Base-by-base conservation (phyloP, 176 grass and related monocot genomes). In the Microstegium vimineum region DNA sequence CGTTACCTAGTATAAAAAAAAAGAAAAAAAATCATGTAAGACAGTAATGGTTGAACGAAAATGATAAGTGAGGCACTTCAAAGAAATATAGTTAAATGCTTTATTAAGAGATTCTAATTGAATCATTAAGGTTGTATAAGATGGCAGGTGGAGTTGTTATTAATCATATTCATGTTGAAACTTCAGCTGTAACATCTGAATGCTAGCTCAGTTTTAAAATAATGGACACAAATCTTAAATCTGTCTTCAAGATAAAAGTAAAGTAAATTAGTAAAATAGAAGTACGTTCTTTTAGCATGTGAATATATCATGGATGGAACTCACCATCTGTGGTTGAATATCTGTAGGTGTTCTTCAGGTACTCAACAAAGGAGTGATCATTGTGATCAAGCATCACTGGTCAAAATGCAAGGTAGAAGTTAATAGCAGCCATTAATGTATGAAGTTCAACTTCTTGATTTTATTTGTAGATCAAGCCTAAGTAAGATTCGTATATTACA, bases 311-410 rank as follows among this genome's bases (percentile, higher is more conserved):
- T 25, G 43, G 71, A 71, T 59, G 37, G 37, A 83, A 79, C 86
- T 75, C 70, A 91, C 86, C 71, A 38, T 85, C 37, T 75, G 73
- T 66, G 15, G 66, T 38, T 79, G 73, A 77, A 70, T 84, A 84
- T 81, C 52, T 69, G 46, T 91, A 94, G 12, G 69, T 84, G 36
- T 71, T 78, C 72, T 78, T 89, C 84, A 89, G 60, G 84, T 86
- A 83, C 34, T 94, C 89, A 4, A 84, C 41, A 71, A 91, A 94
- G 57, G 67, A 89, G 61, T 71, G 56, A 65, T 87, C 86, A 56
- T 42, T 89, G 67, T 91, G 89, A 82, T 87, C 86, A 75, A 91
- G 60, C 81, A 89, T 86, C 86, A 94, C 92, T 91, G 71, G 20
- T 79, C 63, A 68, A 69, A 71, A 74, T 63, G 73, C 25, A 82